phyloP scores from a whole-genome alignment of 148 eudicot species.

The Persicaria maculosa region DNA sequence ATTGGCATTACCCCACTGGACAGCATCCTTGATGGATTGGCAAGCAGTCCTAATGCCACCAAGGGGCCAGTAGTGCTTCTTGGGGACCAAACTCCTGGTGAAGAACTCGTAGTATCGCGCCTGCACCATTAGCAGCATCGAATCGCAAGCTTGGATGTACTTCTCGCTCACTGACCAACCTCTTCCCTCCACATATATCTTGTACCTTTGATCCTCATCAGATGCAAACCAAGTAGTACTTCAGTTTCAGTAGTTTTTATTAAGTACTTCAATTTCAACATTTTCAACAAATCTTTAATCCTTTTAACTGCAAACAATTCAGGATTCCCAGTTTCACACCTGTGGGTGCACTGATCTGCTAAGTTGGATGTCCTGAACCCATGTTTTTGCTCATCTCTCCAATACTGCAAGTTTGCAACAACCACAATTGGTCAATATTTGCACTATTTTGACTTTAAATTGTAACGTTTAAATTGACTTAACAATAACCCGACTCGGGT shows the following conservation, averaged over 20 bases:
- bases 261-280: too few species aligned
- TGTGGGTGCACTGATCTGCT: constrained; percentile 8
- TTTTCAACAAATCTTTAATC: too few species aligned
- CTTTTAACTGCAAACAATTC: too few species aligned
- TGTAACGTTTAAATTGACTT: too few species aligned
- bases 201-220: not conserved
- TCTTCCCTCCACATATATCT: constrained; percentile 6
- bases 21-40: constrained; percentile 44
- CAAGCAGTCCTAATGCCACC: constrained; percentile 10
- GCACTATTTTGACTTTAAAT: too few species aligned
- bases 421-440: not conserved
- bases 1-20: constrained; percentile 48
- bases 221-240: not conserved
- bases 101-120: constrained; percentile 49
- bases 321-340: not conserved
- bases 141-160: constrained; percentile 43
- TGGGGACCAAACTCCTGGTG: constrained; percentile 43
- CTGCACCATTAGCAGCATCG: constrained; percentile 38
- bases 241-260: too few species aligned
- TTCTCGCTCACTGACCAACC: constrained; percentile 11
- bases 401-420: not conserved
- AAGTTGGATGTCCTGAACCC: not conserved
- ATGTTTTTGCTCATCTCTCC: not conserved
- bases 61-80: constrained; percentile 54
- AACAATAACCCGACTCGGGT: too few species aligned